These are phyloP conservation scores for Lepidium sativum DNA, from an alignment of 345 rosid species.

Conservation along the genomic window DNA sequence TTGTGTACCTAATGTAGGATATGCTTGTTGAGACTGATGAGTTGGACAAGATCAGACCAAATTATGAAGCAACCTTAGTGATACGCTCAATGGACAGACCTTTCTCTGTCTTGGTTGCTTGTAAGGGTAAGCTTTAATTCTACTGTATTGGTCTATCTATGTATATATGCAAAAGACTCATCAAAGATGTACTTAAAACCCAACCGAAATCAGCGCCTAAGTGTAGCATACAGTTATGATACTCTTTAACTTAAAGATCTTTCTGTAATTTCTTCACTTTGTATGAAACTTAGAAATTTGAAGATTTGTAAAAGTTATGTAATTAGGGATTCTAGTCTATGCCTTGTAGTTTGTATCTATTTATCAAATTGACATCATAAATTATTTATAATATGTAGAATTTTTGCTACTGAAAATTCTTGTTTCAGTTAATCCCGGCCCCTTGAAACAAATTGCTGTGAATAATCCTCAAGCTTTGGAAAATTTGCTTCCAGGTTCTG, in stretches of 20 bases:
- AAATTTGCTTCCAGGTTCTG: slow-evolving; percentile 39
- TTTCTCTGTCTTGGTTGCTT: slow-evolving; percentile 33
- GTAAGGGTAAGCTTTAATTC: slow-evolving; percentile 38
- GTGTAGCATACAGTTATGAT: background rate
- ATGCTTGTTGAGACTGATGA: slow-evolving; percentile 30
- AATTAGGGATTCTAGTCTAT: background rate
- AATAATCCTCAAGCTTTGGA: slow-evolving; percentile 21
- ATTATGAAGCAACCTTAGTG: slow-evolving; percentile 38
- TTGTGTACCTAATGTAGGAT: slow-evolving; percentile 28
- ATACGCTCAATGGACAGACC: slow-evolving; percentile 28
- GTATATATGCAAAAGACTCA: background rate
- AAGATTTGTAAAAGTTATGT: background rate
- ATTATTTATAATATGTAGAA: background rate
- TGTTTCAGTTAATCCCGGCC: slow-evolving; percentile 49
- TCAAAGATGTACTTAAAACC: background rate
- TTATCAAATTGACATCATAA: background rate
- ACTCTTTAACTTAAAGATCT: background rate
- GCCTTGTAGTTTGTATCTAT: background rate
- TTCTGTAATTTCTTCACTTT: background rate
- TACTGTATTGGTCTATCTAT: background rate
- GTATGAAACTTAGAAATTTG: background rate
- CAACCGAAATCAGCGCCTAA: background rate
- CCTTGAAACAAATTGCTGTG: slow-evolving; percentile 20
- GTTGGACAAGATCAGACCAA: slow-evolving; percentile 42
- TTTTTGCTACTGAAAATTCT: background rate